A percentile compares a stretch with the other conserved stretches of the same genome.
Conservation (phyloP, 2,329 filamentous ascomycete species). For the Pseudogymnoascus sp. region DNA sequence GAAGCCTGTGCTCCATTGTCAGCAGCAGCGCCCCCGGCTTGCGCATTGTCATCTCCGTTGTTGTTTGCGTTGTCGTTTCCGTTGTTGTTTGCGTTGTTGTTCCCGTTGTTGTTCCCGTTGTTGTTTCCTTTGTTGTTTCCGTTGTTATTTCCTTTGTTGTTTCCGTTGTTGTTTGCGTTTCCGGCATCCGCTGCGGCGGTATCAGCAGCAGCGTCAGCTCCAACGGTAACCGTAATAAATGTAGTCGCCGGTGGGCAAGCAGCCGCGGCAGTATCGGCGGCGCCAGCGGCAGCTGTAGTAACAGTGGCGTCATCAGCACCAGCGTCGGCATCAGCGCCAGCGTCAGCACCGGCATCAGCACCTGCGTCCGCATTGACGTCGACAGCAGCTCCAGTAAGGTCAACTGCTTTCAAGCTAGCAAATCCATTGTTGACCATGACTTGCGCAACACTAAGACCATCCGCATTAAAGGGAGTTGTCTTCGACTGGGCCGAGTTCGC, state of each 20-base stretch:
- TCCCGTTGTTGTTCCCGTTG: slow-evolving; percentile 15
- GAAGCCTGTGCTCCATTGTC: slow-evolving; percentile 9
- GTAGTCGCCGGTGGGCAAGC: slow-evolving; percentile 14
- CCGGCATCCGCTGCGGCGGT: slow-evolving; percentile 5
- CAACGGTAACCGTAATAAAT: slow-evolving; percentile 17
- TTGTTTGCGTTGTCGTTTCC: slow-evolving; percentile 17
- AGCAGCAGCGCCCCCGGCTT: slow-evolving; percentile 16
- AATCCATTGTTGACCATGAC: slow-evolving; percentile 55
- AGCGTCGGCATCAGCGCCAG: background rate
- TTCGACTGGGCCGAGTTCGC: slow-evolving; percentile 47
- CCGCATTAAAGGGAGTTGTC: slow-evolving; percentile 46
- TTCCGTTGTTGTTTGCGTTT: slow-evolving; percentile 15
- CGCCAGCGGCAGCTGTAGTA: slow-evolving; percentile 9
- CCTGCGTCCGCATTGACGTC: slow-evolving; percentile 29
- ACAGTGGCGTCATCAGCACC: slow-evolving; percentile 9
- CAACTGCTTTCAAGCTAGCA: slow-evolving; percentile 45
- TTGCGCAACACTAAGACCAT: slow-evolving; percentile 57
- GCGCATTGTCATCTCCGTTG: slow-evolving; percentile 10
- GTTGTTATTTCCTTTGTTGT: slow-evolving; percentile 13
- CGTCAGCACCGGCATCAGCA: slow-evolving; percentile 19
- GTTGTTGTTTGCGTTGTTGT: slow-evolving; percentile 4
- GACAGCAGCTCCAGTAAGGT: slow-evolving; percentile 28
- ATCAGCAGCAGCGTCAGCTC: slow-evolving; percentile 14
- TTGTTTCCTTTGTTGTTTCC: slow-evolving; percentile 10
- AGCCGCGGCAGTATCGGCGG: slow-evolving; percentile 17